phyloP scores from a whole-genome alignment of 345 rosid genomes.

The Dipteronia sinensis region DNA sequence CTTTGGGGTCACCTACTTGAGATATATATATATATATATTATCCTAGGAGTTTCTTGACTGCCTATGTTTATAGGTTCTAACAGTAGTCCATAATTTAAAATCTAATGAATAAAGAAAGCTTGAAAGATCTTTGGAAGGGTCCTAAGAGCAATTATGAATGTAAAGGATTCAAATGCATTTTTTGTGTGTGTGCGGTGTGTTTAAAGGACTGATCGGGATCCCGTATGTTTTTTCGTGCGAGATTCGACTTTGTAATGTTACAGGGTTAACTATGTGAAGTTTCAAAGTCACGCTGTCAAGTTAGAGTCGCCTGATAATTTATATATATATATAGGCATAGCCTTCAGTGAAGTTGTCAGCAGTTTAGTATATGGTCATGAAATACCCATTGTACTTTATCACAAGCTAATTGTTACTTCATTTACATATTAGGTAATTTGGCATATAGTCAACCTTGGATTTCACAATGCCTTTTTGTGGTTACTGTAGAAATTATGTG shows the following conservation, averaged over 20 bases:
- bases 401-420: background rate
- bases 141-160: background rate
- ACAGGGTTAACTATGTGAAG: too few relatives aligned
- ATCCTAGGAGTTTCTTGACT: background rate
- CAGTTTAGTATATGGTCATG: background rate
- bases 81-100: background rate
- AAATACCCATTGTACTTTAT: background rate
- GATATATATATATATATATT: background rate
- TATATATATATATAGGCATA: background rate
- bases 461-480: too few relatives aligned
- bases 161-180: background rate
- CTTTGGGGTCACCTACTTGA: background rate
- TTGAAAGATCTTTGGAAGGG: background rate
- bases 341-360: background rate
- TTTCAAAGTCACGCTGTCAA: too few relatives aligned
- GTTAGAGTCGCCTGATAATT: too few relatives aligned
- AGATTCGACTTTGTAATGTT: too few relatives aligned
- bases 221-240: too few relatives aligned
- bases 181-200: too few relatives aligned
- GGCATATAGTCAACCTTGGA: background rate
- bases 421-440: background rate
- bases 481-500: background rate
- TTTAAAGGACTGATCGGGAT: too few relatives aligned
- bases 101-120: background rate
- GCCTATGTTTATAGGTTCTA: background rate